Evolutionary conservation across 75 land plant species (phyloP), one percentile per base, ranked within the genome.

Genomic region (Cryptomeria japonica): DNA sequence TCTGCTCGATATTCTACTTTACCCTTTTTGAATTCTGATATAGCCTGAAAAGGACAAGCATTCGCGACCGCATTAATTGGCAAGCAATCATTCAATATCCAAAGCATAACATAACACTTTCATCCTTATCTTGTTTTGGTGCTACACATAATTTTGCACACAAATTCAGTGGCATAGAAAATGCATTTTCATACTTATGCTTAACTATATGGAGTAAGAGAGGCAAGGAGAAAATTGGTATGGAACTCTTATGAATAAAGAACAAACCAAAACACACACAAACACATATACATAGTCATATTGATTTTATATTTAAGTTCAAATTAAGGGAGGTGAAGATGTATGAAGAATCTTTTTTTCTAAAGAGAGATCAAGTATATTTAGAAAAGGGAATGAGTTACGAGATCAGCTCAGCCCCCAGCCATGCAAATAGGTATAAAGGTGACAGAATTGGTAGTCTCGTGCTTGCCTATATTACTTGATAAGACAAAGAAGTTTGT

Each of bases 1-100:
- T 98, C 99, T 53, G 93, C 97, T 89, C 97, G 80, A 90, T 91
- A 98, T 90, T 97, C 99, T 37, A 97, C 97, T 88, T 98, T 98
- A 28, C 99, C 99, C 87, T 93, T 92, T 91, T 97, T 97, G 87
- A 98, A 98, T 83, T 98, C 99, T 73, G 87, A 93, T 80, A 98
- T 96, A 86, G 99, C 99, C 98, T 97, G 94, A 82, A 89, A 34
- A 36, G 22, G 46, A 3, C 22, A 83, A 46, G 85, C 77, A 75
- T 75, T 32, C 77, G 34, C 16, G 1, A 25, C 37, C 77, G 34
- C 77, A 75, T 75, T 75, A 75, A 75, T 75, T 34, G 38, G 77
- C 13, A 75, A 75, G 37, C 37, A 14, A 75, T 2, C 13, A 32
- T 31, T 75, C 14, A 75, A 75, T 34, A 32, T 75, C 13, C 18